phyloP scores from a whole-genome alignment of 2,329 filamentous ascomycete species.

The Phyllosticta citriasiana region DNA sequence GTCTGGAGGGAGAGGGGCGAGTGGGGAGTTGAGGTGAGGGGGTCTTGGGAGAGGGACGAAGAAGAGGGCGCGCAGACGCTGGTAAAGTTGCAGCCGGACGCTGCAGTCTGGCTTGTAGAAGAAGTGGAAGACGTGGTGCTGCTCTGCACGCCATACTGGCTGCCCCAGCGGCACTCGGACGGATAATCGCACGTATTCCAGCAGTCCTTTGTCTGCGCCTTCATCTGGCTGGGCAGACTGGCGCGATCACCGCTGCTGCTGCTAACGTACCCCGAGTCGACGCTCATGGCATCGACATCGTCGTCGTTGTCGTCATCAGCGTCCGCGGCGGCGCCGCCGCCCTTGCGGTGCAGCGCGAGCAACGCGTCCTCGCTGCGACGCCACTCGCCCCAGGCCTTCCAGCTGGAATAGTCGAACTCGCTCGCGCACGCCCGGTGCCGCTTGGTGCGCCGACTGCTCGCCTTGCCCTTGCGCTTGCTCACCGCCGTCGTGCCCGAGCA shows the following conservation, averaged over 20 bases:
- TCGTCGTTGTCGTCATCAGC: constrained; percentile 11
- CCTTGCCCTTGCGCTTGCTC: constrained; percentile 24
- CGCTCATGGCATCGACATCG: background rate
- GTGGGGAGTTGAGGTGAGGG: background rate
- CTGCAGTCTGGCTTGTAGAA: background rate
- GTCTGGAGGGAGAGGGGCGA: background rate
- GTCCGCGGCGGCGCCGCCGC: constrained; percentile 9
- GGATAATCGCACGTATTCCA: constrained; percentile 38
- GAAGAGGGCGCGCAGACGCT: background rate
- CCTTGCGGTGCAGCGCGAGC: background rate
- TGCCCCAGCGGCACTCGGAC: constrained; percentile 34
- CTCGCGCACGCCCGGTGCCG: constrained; percentile 31
- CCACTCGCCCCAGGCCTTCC: constrained; percentile 41
- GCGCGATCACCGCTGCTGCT: background rate
- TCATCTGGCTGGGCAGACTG: background rate
- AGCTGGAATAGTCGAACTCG: constrained; percentile 45
- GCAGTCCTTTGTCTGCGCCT: constrained; percentile 26
- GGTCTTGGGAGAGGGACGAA: background rate
- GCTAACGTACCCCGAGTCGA: constrained; percentile 3
- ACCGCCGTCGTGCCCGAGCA: constrained; percentile 38
- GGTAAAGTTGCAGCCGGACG: constrained; percentile 2
- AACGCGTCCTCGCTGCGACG: constrained; percentile 18
- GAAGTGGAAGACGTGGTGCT: background rate
- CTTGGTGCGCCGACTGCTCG: background rate
- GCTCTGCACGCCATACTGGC: background rate